Base-by-base conservation (phyloP, 2,329 filamentous ascomycete genomes). In the Colletotrichum echinochloae region DNA sequence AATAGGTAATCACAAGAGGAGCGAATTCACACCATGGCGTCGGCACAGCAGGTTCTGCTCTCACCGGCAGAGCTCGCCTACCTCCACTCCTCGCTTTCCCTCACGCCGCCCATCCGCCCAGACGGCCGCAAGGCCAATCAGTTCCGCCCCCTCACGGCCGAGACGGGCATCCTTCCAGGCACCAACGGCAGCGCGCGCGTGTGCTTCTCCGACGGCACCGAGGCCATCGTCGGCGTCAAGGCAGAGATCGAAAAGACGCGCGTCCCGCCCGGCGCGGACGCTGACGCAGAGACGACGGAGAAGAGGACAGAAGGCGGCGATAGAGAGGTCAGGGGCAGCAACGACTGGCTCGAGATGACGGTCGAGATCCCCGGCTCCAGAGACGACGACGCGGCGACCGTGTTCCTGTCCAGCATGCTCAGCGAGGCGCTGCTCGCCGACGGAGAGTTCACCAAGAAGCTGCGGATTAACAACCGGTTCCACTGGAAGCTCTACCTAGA, bases 401-500 rank as follows among this genome's bases (percentile, higher is more conserved):
- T 97, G 26, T 98, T 97, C 78, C 82, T 98, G 78, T 90, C 91
- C 1, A 91, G 93, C 74, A 96, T 98, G 93, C 85, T 98, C 81
- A 90, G 89, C 66, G 96, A 99, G 86, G 93, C 94, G 66, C 80
- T 99, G 81, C 86, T 96, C 70, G 91, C 90, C 39, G 92, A 90
- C 80, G 91, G 90, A 26, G 86, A 87, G 77, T 88, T 93, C 79
- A 87, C 87, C 73, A 90, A 89, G 79, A 89, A 91, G 77, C 81
- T 99, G 77, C 92, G 91, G 81, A 98, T 99, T 79, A 98, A 98
- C 83, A 84, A 86, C 70, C 88, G 95, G 54, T 99, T 95, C 86
- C 95, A 98, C 85, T 99, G 96, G 96, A 94, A 95, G 82, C 81
- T 99, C 67, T 98, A 95, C 82, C 88, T 99, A 73, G 96, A 99